A percentile compares a stretch with the other conserved stretches of the same genome.
phyloP scores from a whole-genome alignment of 306 rosid genomes.

The Medicago ruthenica region DNA sequence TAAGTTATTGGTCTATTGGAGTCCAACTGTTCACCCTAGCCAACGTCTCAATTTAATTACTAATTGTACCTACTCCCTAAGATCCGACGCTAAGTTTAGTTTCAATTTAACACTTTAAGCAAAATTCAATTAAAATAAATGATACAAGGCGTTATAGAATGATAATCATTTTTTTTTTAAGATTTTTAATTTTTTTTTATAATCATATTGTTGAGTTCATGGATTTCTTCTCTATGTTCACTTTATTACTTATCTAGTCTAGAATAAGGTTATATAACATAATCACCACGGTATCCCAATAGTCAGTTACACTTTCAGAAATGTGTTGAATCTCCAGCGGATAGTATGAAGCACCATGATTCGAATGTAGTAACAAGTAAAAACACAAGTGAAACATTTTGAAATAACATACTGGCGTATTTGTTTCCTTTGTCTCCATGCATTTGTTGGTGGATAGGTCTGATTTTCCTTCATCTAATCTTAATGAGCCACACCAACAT shows the following conservation, averaged over 20 bases:
- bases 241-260: background rate
- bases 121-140: background rate
- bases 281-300: background rate
- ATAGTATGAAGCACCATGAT: constrained; percentile 8
- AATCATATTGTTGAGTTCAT: background rate
- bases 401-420: background rate
- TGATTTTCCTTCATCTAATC: background rate
- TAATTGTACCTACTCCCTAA: too few relatives aligned
- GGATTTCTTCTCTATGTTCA: background rate
- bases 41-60: too few relatives aligned
- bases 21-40: too few relatives aligned
- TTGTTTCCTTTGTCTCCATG: constrained; percentile 1
- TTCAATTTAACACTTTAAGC: background rate
- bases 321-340: background rate
- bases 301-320: background rate
- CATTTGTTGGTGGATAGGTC: background rate
- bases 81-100: too few relatives aligned
- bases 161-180: background rate
- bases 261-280: background rate
- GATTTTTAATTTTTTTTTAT: too few relatives aligned
- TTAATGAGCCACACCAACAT: background rate
- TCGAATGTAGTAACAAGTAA: background rate
- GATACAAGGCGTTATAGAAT: background rate
- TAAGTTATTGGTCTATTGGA: too few relatives aligned
- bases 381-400: background rate